phyloP scores from a whole-genome alignment of 1,284 basidiomycete species.

The Chondrostereum purpureum region DNA sequence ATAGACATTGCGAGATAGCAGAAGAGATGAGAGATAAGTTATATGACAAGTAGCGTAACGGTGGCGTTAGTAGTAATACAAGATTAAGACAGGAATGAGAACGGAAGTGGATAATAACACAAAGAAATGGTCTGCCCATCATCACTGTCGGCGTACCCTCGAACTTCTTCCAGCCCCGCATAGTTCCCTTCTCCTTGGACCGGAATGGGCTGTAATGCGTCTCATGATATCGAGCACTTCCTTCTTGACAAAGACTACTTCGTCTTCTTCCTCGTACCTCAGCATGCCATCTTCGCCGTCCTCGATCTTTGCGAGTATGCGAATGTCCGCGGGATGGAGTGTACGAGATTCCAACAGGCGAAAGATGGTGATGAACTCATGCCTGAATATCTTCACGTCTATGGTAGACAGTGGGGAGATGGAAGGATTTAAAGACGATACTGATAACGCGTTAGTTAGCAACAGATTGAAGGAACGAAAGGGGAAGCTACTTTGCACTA shows the following conservation, averaged over 20 bases:
- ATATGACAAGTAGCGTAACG: no score
- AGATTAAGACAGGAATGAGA: no score
- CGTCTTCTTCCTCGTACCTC: constrained; percentile 56
- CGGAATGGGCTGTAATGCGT: no score
- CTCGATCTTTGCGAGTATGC: constrained; percentile 48
- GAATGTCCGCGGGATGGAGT: constrained; percentile 45
- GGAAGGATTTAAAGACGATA: constrained; percentile 12
- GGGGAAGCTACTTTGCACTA: constrained; percentile 38
- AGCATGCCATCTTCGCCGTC: constrained; percentile 30
- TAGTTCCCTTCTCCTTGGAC: no score
- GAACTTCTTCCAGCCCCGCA: no score
- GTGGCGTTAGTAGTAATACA: no score
- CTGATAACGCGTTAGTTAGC: constrained; percentile 7
- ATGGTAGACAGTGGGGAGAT: constrained; percentile 30
- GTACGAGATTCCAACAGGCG: constrained; percentile 39
- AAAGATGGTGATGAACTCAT: constrained; percentile 56
- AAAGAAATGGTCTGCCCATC: no score
- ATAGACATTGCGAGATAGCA: no score
- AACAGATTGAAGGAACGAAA: constrained; percentile 1
- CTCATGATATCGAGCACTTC: not conserved
- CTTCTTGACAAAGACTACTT: constrained; percentile 41
- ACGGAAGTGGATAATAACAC: no score
- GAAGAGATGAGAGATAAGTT: no score
- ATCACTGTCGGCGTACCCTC: no score
- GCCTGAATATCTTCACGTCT: constrained; percentile 45